These are phyloP conservation scores for Heliosperma pusillum DNA, from an alignment of 148 eudicot genomes.

Conservation along the genomic window DNA sequence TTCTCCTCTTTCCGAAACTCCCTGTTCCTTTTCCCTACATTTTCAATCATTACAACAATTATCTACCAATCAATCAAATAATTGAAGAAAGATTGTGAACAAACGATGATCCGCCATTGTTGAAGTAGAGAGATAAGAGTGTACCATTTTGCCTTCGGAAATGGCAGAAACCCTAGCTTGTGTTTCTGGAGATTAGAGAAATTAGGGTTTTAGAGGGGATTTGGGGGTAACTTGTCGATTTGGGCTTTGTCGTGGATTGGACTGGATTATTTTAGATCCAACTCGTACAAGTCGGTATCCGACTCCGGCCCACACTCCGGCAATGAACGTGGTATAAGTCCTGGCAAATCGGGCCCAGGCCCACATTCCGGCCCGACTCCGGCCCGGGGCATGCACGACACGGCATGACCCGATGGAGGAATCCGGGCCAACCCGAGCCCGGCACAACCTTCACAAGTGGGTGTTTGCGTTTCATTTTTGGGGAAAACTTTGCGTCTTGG, in stretches of 20 bases:
- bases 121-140: not conserved
- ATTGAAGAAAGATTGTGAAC: too few species aligned
- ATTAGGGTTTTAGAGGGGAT: not conserved
- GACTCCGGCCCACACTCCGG: too few species aligned
- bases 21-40: conserved; percentile 51
- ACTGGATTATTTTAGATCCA: not conserved
- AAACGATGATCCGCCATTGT: conserved; percentile 11
- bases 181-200: not conserved
- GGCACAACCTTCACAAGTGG: too few species aligned
- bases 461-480: too few species aligned
- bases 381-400: too few species aligned
- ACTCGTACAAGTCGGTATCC: not conserved
- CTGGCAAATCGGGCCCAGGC: too few species aligned
- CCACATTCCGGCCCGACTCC: too few species aligned
- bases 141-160: conserved; percentile 22
- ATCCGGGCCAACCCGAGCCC: too few species aligned
- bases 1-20: conserved; percentile 61
- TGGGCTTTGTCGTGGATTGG: not conserved
- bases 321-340: too few species aligned
- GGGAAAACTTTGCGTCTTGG: too few species aligned
- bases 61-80: not conserved
- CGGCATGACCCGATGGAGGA: too few species aligned
- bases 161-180: conserved; percentile 24
- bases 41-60: not conserved
- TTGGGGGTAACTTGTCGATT: not conserved